Evolutionary conservation across 257 asterid genomes (phyloP).

Genomic region (Primulina tabacum): DNA sequence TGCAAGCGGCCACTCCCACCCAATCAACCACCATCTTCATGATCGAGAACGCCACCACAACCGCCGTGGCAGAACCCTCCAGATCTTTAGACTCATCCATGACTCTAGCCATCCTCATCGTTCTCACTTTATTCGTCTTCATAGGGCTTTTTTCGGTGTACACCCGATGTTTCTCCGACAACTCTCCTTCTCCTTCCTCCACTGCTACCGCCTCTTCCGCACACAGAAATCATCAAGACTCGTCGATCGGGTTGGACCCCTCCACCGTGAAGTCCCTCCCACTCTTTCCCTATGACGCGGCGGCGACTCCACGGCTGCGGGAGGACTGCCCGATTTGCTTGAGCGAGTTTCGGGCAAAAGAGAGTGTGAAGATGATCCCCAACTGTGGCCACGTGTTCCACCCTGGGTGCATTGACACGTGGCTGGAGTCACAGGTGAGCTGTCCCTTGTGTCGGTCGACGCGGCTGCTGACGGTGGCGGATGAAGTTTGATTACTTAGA

Average conservation of each 20-base stretch:
- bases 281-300: too few species aligned
- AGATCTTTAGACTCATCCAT: conserved; percentile 47
- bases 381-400: conserved; percentile 85
- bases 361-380: conserved; percentile 61
- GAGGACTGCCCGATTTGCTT: conserved; percentile 74
- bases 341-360: conserved; percentile 50
- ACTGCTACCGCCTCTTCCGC: conserved; percentile 11
- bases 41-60: conserved; percentile 4
- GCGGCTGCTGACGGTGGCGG: conserved; percentile 32
- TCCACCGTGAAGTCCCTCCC: too few species aligned
- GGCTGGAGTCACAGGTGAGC: conserved; percentile 74
- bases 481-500: conserved; percentile 29
- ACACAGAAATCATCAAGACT: neutral
- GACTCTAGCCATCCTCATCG: conserved; percentile 50
- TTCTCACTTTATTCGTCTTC: conserved; percentile 58
- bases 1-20: too few species aligned
- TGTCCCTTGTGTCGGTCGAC: conserved; percentile 79
- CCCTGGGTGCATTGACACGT: conserved; percentile 65
- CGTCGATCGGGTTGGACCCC: conserved; percentile 33
- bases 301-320: conserved; percentile 32
- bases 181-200: conserved; percentile 11
- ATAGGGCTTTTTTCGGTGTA: conserved; percentile 34
- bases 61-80: conserved; percentile 8
- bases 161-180: conserved; percentile 51
- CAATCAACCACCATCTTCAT: too few species aligned